A percentile compares a stretch with the other conserved stretches of the same genome.
Conservation (phyloP, 2,329 filamentous ascomycete genomes). For the Colletotrichum navitas region DNA sequence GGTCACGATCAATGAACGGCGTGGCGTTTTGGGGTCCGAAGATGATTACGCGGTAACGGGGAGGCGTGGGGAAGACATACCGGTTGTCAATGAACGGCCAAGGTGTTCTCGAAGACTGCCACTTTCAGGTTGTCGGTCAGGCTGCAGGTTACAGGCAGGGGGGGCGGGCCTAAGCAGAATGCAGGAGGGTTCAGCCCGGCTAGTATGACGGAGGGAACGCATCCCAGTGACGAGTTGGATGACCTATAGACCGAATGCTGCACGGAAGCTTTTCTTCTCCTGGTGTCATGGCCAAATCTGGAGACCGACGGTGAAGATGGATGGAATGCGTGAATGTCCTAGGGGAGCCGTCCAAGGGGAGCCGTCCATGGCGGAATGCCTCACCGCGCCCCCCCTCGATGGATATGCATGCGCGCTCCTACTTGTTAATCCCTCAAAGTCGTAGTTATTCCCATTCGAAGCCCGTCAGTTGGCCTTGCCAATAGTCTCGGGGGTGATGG, state of each 20-base stretch:
- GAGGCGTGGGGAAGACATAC: conserved; percentile 2
- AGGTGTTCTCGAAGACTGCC: conserved; percentile 34
- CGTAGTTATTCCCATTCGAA: background rate
- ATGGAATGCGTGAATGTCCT: background rate
- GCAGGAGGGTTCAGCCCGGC: conserved; percentile 29
- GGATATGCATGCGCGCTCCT: conserved; percentile 6
- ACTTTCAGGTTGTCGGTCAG: conserved; percentile 24
- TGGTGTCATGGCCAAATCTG: background rate
- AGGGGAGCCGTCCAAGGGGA: background rate
- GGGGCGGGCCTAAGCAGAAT: background rate
- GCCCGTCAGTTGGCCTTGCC: conserved; percentile 20
- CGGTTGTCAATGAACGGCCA: conserved; percentile 5
- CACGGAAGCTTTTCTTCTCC: background rate
- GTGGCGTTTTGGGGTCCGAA: conserved; percentile 10
- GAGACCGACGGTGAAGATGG: conserved; percentile 12
- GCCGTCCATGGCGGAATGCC: conserved; percentile 4
- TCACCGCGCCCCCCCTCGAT: conserved; percentile 9
- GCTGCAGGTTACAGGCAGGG: background rate
- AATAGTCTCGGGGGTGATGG: background rate
- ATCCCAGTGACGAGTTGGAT: conserved; percentile 20
- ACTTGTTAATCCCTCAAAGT: conserved; percentile 23
- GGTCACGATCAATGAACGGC: conserved; percentile 7
- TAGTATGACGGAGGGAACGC: conserved; percentile 10
- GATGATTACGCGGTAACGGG: background rate
- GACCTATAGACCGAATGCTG: conserved; percentile 8